Conservation (phyloP, 768 basidiomycete genomes). For the Lyophyllum decastes region DNA sequence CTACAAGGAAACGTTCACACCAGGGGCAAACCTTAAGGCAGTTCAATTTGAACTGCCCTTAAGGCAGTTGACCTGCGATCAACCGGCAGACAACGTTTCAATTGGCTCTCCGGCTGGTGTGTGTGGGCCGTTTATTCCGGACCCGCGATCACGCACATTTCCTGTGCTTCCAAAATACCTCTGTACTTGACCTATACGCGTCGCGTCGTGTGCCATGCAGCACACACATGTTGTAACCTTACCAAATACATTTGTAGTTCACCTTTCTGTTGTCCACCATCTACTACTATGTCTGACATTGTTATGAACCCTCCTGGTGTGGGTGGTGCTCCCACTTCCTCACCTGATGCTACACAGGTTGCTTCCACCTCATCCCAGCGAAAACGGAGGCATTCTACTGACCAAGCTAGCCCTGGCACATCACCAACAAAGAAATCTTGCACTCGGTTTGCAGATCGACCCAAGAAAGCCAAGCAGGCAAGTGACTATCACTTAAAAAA, state of each 20-base stretch:
- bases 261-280: neutral
- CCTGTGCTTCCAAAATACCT: neutral
- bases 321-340: too few relatives aligned
- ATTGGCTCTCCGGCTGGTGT: neutral
- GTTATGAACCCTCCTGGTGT: neutral
- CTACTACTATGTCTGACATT: neutral
- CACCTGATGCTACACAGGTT: neutral
- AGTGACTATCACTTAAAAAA: slow-evolving; percentile 11
- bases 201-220: neutral
- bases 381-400: neutral
- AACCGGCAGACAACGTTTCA: neutral
- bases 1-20: too few relatives aligned
- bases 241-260: neutral
- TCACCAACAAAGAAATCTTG: slow-evolving; percentile 4
- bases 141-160: neutral
- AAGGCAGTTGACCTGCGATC: neutral
- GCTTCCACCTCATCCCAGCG: neutral
- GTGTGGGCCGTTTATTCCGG: neutral
- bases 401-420: neutral
- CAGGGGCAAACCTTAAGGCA: slow-evolving; percentile 1
- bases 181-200: neutral
- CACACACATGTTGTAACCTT: slow-evolving; percentile 5
- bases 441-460: neutral
- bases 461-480: slow-evolving; percentile 12
- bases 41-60: slow-evolving; percentile 4